These are phyloP conservation scores for Paramecium caudatum DNA, from an alignment of 73 alveolate species.

Conservation along the genomic window DNA sequence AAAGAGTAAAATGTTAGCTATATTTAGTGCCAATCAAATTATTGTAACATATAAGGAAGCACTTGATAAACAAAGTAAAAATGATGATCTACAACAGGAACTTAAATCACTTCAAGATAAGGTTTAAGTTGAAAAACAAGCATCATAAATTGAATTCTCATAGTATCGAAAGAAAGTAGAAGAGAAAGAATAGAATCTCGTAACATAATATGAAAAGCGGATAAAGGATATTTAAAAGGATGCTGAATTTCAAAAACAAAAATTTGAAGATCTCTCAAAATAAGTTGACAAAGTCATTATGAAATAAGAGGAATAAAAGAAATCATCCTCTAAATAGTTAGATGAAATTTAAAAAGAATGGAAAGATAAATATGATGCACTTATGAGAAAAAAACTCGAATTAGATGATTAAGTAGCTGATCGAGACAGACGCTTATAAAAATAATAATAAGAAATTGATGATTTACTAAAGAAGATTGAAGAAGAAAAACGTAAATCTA, in stretches of 20 bases:
- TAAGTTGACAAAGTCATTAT: constrained; percentile 76
- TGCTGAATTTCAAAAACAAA: constrained; percentile 80
- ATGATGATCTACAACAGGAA: constrained; percentile 75
- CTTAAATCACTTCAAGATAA: constrained; percentile 76
- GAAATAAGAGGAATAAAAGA: constrained; percentile 83
- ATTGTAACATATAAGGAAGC: constrained; percentile 84
- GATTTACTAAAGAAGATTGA: constrained; percentile 70
- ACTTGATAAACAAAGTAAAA: constrained; percentile 81
- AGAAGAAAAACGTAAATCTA: constrained; percentile 69
- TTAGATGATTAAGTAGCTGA: constrained; percentile 82
- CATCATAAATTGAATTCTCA: constrained; percentile 78
- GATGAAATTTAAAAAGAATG: constrained; percentile 88
- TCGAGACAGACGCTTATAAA: constrained; percentile 75
- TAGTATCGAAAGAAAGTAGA: constrained; percentile 77
- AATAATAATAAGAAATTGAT: constrained; percentile 68
- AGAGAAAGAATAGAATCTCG: constrained; percentile 81
- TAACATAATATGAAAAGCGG: constrained; percentile 79
- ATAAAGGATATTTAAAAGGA: constrained; percentile 79
- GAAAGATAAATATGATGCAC: constrained; percentile 84
- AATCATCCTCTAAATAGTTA: constrained; percentile 82
- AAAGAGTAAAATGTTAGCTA: constrained; percentile 75
- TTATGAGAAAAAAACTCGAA: constrained; percentile 86
- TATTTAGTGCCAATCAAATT: constrained; percentile 83
- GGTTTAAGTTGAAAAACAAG: constrained; percentile 81
- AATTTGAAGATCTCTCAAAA: constrained; percentile 78